A percentile compares a stretch with the other conserved stretches of the same genome.
These are phyloP conservation scores for Rhododendron simsii DNA, from an alignment of 148 eudicot species.

Conservation along the genomic window DNA sequence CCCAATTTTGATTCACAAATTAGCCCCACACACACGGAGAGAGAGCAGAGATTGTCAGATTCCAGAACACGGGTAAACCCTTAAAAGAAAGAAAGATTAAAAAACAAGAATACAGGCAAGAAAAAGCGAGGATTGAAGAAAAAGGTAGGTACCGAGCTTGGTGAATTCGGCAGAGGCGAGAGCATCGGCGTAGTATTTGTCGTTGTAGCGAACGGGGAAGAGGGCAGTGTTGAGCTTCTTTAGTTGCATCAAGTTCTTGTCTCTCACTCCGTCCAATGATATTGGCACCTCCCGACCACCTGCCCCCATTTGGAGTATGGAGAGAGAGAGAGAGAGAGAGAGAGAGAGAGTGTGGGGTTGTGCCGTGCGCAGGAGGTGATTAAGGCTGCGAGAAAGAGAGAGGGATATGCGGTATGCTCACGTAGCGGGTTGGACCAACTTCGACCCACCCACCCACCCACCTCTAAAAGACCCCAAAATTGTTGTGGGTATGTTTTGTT, in stretches of 20 bases:
- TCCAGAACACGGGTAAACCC: background rate
- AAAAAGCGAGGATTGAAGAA: background rate
- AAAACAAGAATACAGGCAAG: background rate
- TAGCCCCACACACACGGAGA: background rate
- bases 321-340: background rate
- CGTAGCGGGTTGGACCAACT: background rate
- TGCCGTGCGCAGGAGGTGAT: slow-evolving; percentile 6
- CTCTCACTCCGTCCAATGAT: slow-evolving; percentile 77
- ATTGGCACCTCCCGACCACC: slow-evolving; percentile 53
- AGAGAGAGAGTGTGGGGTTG: background rate
- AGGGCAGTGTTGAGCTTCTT: slow-evolving; percentile 84
- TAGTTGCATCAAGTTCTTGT: slow-evolving; percentile 83
- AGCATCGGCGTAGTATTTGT: slow-evolving; percentile 78
- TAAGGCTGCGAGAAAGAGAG: background rate
- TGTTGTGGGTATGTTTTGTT: too few relatives aligned
- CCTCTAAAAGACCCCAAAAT: background rate
- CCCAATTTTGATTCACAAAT: background rate
- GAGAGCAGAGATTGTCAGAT: background rate
- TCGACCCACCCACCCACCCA: background rate
- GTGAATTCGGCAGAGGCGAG: slow-evolving; percentile 80
- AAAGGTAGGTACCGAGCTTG: slow-evolving; percentile 51
- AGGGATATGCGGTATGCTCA: background rate
- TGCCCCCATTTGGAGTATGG: slow-evolving; percentile 30
- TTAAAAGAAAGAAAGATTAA: background rate
- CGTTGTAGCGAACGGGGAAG: slow-evolving; percentile 91